Evolutionary conservation across 805 yeast genomes (phyloP).

Genomic region (Pichia kluyveri): DNA sequence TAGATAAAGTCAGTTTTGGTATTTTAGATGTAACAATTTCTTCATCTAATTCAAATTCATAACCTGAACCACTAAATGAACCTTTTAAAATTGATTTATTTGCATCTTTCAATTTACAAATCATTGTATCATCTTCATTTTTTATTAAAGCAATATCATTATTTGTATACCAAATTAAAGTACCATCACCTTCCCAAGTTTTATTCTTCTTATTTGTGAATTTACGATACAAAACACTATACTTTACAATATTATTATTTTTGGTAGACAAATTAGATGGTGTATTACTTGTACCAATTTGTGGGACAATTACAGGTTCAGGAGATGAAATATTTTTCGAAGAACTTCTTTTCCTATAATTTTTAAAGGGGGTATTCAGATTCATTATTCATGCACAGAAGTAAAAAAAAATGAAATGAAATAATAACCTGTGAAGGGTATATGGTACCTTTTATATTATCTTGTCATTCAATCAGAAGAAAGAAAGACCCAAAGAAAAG

Average conservation of each 20-base stretch:
- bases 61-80: constrained; percentile 42
- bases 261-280: neutral
- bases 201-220: constrained; percentile 69
- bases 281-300: neutral
- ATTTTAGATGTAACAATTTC: constrained; percentile 16
- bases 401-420: too few species aligned
- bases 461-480: too few species aligned
- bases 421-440: too few species aligned
- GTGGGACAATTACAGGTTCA: neutral
- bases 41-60: constrained; percentile 56
- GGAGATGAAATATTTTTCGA: neutral
- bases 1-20: constrained; percentile 2
- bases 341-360: neutral
- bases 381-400: neutral
- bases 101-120: constrained; percentile 15
- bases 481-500: too few species aligned
- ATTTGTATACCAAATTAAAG: constrained; percentile 27
- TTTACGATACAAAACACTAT: constrained; percentile 58
- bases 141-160: constrained; percentile 16
- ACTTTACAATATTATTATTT: constrained; percentile 4
- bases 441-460: too few species aligned
- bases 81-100: constrained; percentile 16
- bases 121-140: constrained; percentile 22
- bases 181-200: constrained; percentile 94
- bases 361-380: neutral